These are phyloP conservation scores for Acanthamoeba culbertsoni DNA, from an alignment of 208 protist species.

Conservation along the genomic window DNA sequence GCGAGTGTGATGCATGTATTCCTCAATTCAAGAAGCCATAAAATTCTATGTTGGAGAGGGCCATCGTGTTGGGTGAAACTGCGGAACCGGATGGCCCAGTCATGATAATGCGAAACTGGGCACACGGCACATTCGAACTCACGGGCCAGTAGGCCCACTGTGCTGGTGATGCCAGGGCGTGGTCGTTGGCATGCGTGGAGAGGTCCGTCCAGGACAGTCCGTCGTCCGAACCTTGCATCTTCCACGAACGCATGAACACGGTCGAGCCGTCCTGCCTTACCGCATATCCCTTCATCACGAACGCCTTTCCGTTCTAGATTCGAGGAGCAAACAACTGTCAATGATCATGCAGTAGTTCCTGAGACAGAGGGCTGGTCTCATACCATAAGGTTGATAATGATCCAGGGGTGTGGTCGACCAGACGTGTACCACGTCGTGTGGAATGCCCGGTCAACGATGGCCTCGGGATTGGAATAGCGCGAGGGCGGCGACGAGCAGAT, in stretches of 20 bases:
- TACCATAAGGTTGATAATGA: neutral
- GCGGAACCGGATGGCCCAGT: neutral
- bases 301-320: neutral
- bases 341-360: too few relatives aligned
- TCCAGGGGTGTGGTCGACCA: neutral
- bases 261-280: slow-evolving; percentile 16
- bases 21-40: slow-evolving; percentile 2
- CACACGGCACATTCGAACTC: neutral
- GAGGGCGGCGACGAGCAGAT: neutral
- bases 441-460: slow-evolving; percentile 12
- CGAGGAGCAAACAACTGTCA: too few relatives aligned
- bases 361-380: too few relatives aligned
- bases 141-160: slow-evolving; percentile 34
- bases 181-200: neutral
- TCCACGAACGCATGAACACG: slow-evolving; percentile 11
- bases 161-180: neutral
- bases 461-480: slow-evolving; percentile 4
- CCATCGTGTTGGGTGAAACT: neutral
- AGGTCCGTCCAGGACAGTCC: neutral
- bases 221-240: slow-evolving; percentile 23
- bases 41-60: slow-evolving; percentile 11
- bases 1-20: neutral
- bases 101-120: neutral
- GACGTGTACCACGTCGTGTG: slow-evolving; percentile 53
- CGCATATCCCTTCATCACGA: neutral